Evolutionary conservation across 164 flowering plant genomes (phyloP).

Genomic region (Hamamelis virginiana): DNA sequence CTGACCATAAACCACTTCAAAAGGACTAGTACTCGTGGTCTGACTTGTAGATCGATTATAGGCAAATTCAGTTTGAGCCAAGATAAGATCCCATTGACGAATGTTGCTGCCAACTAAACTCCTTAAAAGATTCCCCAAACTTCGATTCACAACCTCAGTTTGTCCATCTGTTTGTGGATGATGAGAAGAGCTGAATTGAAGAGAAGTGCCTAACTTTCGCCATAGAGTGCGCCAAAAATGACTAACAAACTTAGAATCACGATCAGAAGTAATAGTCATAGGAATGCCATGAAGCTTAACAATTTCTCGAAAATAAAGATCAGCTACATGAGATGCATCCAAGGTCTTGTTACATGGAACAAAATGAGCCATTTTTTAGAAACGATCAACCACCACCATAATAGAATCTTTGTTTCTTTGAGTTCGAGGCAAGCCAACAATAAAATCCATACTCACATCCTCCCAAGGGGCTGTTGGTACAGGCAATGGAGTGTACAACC

Average conservation of each 20-base stretch:
- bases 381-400: conserved; percentile 5
- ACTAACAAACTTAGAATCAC: conserved; percentile 9
- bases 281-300: not conserved
- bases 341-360: not conserved
- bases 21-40: conserved; percentile 6
- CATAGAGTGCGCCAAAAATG: not conserved
- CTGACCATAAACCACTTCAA: conserved; percentile 9
- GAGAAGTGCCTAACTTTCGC: not conserved
- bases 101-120: not conserved
- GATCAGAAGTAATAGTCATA: not conserved
- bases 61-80: conserved; percentile 16
- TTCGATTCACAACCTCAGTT: conserved; percentile 4
- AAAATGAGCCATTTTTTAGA: conserved; percentile 3
- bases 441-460: conserved; percentile 10
- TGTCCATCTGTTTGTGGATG: conserved; percentile 19
- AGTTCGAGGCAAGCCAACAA: not conserved
- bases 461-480: conserved; percentile 2
- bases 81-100: not conserved
- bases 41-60: conserved; percentile 7
- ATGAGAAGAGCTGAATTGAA: conserved; percentile 8
- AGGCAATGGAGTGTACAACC: conserved; percentile 5
- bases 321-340: not conserved
- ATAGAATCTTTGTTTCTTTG: conserved; percentile 2
- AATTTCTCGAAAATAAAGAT: not conserved
- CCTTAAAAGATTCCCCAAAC: conserved; percentile 5